Percentiles rank a stretch among this genome's conserved stretches.
Evolutionary conservation across 768 basidiomycete species (phyloP).

Genomic region (Chalciporus piperatus): DNA sequence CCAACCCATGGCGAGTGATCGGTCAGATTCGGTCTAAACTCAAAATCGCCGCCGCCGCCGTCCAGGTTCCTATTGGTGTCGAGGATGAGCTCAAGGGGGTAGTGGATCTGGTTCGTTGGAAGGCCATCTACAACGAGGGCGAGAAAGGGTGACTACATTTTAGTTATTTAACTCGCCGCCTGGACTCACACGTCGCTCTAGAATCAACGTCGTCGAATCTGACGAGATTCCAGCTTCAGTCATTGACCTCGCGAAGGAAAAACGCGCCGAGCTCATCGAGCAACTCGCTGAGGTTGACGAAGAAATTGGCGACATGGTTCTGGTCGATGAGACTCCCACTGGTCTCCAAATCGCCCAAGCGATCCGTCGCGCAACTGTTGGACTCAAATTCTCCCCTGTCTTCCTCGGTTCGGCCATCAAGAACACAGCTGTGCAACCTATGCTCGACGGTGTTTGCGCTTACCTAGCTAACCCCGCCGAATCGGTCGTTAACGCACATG

Average conservation of each 20-base stretch:
- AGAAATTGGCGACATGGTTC: conserved; percentile 84
- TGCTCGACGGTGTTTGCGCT: conserved; percentile 93
- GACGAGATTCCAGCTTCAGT: conserved; percentile 85
- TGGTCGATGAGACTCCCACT: conserved; percentile 78
- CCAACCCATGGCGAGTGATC: conserved; percentile 95
- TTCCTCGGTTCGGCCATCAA: conserved; percentile 97
- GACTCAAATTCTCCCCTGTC: conserved; percentile 91
- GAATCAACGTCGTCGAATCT: conserved; percentile 72
- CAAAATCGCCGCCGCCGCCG: conserved; percentile 88
- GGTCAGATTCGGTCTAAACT: conserved; percentile 90
- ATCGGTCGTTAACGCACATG: conserved; percentile 74
- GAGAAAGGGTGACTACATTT: conserved; percentile 77
- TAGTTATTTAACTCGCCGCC: neutral
- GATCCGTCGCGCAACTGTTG: conserved; percentile 84
- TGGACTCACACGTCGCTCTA: conserved; percentile 28
- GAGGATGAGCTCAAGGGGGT: conserved; percentile 89
- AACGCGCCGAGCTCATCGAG: conserved; percentile 90
- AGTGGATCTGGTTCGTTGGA: conserved; percentile 93
- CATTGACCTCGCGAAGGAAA: conserved; percentile 70
- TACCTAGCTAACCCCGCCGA: conserved; percentile 92
- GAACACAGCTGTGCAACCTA: conserved; percentile 92
- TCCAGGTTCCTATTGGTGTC: conserved; percentile 91
- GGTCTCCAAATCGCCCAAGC: conserved; percentile 75
- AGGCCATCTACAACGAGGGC: conserved; percentile 92
- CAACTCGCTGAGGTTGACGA: conserved; percentile 97